phyloP scores from a whole-genome alignment of 192 early-diverging fungal genomes.

The Pilaira anomala region DNA sequence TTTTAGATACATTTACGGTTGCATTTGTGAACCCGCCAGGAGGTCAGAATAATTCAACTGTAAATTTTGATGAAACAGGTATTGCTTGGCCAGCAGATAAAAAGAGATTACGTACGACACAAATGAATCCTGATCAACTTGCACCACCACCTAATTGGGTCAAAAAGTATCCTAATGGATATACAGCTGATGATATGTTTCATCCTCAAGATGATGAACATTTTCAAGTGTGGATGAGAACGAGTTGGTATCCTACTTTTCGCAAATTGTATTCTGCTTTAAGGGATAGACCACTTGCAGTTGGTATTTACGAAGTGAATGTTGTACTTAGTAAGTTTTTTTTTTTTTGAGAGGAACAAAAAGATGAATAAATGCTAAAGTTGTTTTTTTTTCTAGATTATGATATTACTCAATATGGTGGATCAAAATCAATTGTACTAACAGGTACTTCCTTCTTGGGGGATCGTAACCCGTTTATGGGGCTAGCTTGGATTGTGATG shows the following conservation, averaged over 20 bases:
- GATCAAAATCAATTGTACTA: slow-evolving; percentile 93
- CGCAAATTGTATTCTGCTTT: slow-evolving; percentile 91
- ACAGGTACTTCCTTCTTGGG: slow-evolving; percentile 93
- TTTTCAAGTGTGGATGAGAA: slow-evolving; percentile 99
- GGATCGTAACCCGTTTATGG: slow-evolving; percentile 96
- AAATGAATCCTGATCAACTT: slow-evolving; percentile 52
- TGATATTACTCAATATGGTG: slow-evolving; percentile 81
- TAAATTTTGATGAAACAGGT: slow-evolving; percentile 60
- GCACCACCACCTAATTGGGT: slow-evolving; percentile 90
- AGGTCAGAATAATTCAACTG: slow-evolving; percentile 37
- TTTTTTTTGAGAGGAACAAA: no score
- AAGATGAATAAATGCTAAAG: neutral
- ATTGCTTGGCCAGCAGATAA: slow-evolving; percentile 91
- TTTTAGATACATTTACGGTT: slow-evolving; percentile 60
- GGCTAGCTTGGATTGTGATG: slow-evolving; percentile 90
- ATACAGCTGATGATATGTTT: slow-evolving; percentile 49
- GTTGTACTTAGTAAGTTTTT: slow-evolving; percentile 68
- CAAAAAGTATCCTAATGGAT: slow-evolving; percentile 54
- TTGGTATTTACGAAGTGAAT: slow-evolving; percentile 70
- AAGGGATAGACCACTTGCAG: slow-evolving; percentile 49
- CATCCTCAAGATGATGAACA: slow-evolving; percentile 70
- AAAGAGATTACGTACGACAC: slow-evolving; percentile 60
- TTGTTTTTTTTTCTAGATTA: slow-evolving; percentile 74
- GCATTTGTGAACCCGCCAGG: slow-evolving; percentile 52
- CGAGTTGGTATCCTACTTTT: slow-evolving; percentile 93